A percentile compares a stretch with the other conserved stretches of the same genome.
Conservation (phyloP, 106 monocot species). For the Dioscorea zingiberensis region DNA sequence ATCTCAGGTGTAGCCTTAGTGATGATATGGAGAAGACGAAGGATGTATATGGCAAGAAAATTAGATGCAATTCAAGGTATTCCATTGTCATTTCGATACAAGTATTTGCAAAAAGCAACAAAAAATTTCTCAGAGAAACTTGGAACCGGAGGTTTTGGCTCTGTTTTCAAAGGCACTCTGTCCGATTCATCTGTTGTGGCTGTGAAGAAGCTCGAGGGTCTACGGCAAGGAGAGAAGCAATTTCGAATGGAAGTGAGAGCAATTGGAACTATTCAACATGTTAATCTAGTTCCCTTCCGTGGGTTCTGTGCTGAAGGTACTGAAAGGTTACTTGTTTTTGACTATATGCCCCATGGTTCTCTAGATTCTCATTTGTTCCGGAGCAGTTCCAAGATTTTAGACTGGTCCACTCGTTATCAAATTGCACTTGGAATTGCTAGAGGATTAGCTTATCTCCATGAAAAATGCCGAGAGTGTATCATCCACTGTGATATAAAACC, state of each 20-base stretch:
- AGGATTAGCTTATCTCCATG: background rate
- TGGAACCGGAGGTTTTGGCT: background rate
- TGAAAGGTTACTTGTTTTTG: background rate
- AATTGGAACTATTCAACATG: too few species aligned
- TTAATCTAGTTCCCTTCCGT: background rate
- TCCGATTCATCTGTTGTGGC: background rate
- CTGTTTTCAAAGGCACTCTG: conserved; percentile 1
- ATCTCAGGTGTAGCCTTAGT: too few species aligned
- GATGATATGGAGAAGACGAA: too few species aligned
- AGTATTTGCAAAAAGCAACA: background rate
- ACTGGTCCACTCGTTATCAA: background rate
- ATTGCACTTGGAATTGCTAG: background rate
- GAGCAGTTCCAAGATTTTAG: background rate
- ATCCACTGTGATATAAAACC: background rate
- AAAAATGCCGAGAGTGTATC: background rate
- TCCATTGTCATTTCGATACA: background rate
- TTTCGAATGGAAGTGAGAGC: too few species aligned
- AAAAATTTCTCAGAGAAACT: background rate
- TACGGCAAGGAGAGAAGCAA: background rate
- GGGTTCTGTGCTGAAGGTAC: background rate
- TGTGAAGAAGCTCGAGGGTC: background rate
- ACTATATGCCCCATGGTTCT: background rate
- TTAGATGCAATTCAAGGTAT: background rate
- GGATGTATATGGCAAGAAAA: background rate
- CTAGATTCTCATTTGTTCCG: background rate